These are phyloP conservation scores for Saccharomycopsis schoenii DNA, from an alignment of 805 yeast genomes.

Conservation along the genomic window DNA sequence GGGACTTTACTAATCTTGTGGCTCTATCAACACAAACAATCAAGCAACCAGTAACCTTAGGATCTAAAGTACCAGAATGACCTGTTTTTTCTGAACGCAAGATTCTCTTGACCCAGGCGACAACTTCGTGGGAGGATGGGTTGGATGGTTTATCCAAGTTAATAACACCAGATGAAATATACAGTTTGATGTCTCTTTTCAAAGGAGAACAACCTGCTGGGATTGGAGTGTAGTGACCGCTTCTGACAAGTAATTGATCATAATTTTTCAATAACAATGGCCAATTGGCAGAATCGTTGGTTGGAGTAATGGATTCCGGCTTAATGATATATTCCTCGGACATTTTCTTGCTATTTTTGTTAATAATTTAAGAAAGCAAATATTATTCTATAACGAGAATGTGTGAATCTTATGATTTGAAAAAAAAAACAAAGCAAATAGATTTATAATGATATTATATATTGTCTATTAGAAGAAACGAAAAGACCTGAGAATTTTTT, in stretches of 20 bases:
- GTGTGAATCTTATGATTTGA: too few relatives aligned
- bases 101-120: constrained; percentile 97
- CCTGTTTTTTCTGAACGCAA: constrained; percentile 95
- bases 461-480: background rate
- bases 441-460: too few relatives aligned
- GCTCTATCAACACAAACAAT: constrained; percentile 98
- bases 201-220: constrained; percentile 93
- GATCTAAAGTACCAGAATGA: constrained; percentile 98
- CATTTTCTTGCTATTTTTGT: constrained; percentile 28
- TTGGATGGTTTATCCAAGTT: constrained; percentile 97
- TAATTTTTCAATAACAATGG: constrained; percentile 88
- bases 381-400: background rate
- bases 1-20: constrained; percentile 94
- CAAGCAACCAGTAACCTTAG: constrained; percentile 96
- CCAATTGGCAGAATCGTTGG: constrained; percentile 89
- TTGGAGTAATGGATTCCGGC: constrained; percentile 73
- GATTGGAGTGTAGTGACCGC: constrained; percentile 95
- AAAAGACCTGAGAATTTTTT: background rate
- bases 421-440: too few relatives aligned
- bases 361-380: too few relatives aligned
- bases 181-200: constrained; percentile 85
- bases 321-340: constrained; percentile 70
- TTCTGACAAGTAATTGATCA: constrained; percentile 88
- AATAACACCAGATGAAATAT: constrained; percentile 90
- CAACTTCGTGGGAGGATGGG: constrained; percentile 98